Evolutionary conservation across 305 asterid genomes (phyloP), one percentile per base, ranked within the genome.

Genomic region (Solanum aculeatissimum): DNA sequence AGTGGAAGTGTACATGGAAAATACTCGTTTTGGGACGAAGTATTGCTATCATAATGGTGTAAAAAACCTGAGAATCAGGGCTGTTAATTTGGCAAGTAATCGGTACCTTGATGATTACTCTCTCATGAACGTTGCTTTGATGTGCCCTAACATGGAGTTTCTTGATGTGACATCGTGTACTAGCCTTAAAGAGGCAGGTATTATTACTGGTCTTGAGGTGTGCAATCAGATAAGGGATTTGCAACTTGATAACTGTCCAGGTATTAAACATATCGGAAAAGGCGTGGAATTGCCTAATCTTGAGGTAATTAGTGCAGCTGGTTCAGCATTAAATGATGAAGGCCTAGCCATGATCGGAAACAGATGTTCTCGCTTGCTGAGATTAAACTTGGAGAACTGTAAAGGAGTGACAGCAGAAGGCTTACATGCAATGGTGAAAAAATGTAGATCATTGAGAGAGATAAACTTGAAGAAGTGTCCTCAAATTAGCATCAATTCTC

Each of bases 261-360:
- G 51, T 66, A 38, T 83, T 68, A 54, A 25, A 66, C 70, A 45
- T 86, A 77, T 86, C 2, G 86, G 84, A n/a, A 1, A 77, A 55
- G 86, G 88, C 14, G 6, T 53, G 0, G 86, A 83, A 57, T 58
- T 86, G 53, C 86, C 86, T 51, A 75, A 83, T 75, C 80, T 86
- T 23, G 86, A 83, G 84, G 58, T 77, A 7, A 65, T 86, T 3
- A 25, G 69, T 83, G 88, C 86, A 51, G 74, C 40, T 47, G 21
- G 70, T n/a, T 72, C 88, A 13, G 66, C 69, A 25, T 47, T 86
- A 11, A 63, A 42, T 71, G 84, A 65, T 32, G 72, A 82, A 40
- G 88, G 88, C 23, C 83, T 86, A 38, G 81, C n/a, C 14, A 54
- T 13, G 23, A 54, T 86, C 1, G 88, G 82, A 58, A 83, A 13